phyloP scores from a whole-genome alignment of 495 filamentous ascomycete species.

The Aspergillus conjunctus region DNA sequence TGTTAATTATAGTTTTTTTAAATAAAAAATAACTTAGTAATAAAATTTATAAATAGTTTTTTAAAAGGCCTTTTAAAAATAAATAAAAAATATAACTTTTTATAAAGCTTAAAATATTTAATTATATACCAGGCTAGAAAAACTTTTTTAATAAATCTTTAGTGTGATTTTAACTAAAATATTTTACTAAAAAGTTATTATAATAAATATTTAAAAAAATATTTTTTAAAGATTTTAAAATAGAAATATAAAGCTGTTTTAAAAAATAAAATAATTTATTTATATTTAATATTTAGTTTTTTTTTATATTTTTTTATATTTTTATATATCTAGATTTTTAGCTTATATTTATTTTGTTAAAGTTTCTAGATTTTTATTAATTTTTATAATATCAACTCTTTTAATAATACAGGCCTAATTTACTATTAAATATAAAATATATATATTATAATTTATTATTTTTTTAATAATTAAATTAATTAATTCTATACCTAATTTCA shows the following conservation, averaged over 20 bases:
- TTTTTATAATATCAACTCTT: not conserved
- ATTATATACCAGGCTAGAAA: not conserved
- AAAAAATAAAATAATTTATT: not conserved
- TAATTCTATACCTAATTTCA: not conserved
- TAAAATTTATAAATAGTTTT: not conserved
- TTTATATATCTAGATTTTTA: not conserved
- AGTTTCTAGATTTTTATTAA: not conserved
- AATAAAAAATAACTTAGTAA: slow-evolving; percentile 1
- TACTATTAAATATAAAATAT: not conserved
- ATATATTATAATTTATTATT: no score
- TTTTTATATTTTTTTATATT: not conserved
- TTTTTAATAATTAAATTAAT: not conserved
- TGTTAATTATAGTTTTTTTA: not conserved
- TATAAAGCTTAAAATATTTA: not conserved
- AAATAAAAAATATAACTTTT: not conserved
- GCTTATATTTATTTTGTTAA: not conserved
- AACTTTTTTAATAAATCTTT: not conserved
- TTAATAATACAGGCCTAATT: no score
- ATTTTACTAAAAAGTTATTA: not conserved
- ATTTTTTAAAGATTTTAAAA: not conserved
- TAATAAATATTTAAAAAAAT: not conserved
- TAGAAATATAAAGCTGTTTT: not conserved
- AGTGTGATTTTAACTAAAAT: slow-evolving; percentile 2
- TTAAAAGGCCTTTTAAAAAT: not conserved
- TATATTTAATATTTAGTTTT: no score